phyloP scores from a whole-genome alignment of 371 early-diverging fungal species.

The Lichtheimia ornata region DNA sequence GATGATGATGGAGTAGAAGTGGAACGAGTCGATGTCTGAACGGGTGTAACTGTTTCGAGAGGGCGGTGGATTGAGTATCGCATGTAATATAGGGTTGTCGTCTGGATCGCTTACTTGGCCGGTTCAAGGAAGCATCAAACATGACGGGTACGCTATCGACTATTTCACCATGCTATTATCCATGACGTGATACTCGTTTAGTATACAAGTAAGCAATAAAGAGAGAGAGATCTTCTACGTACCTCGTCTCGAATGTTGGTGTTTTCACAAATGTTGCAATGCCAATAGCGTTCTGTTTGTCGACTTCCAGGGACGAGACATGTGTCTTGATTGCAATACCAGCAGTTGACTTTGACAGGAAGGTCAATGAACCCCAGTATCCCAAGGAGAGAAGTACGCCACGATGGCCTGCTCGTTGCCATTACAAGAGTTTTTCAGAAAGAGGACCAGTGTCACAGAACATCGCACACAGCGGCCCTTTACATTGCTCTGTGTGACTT shows the following conservation, averaged over 20 bases:
- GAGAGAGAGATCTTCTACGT: neutral
- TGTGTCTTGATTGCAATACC: constrained; percentile 34
- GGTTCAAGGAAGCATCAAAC: constrained; percentile 15
- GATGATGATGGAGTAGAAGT: neutral
- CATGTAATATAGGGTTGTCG: no score
- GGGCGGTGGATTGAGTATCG: no score
- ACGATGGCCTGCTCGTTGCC: constrained; percentile 8
- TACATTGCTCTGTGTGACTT: no score
- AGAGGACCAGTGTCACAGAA: no score
- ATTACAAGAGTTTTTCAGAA: no score
- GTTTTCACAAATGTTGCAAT: constrained; percentile 28
- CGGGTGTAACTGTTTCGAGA: no score
- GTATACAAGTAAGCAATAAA: no score
- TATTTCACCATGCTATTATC: constrained; percentile 23
- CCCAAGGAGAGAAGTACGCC: constrained; percentile 10
- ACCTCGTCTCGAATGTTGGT: constrained; percentile 25
- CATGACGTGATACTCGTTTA: neutral
- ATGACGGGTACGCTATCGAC: constrained; percentile 17
- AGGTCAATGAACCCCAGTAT: constrained; percentile 23
- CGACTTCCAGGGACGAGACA: constrained; percentile 21
- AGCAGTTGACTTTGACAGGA: constrained; percentile 29
- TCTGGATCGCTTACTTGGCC: constrained; percentile 12
- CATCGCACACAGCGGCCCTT: no score
- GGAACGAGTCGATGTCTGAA: no score
- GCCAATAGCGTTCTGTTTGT: constrained; percentile 21